Evolutionary conservation across 164 flowering plant species (phyloP), one percentile per base, ranked within the genome.

Genomic region (Dillenia suffruticosa): DNA sequence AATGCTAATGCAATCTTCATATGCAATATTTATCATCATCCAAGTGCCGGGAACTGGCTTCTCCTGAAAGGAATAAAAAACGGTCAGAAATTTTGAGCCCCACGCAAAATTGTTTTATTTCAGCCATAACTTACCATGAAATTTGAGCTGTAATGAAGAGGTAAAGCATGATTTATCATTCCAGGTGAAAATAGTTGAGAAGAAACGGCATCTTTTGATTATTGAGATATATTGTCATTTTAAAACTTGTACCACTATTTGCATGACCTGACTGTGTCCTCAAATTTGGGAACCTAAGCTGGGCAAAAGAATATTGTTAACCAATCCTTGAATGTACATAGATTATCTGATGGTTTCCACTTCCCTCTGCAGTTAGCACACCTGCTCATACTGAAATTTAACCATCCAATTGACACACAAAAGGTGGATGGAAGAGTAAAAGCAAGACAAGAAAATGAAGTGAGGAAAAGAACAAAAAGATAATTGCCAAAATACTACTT

Each of bases 1-100:
- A 57, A 94, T 82, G 82, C 82, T 81, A 54, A 65, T 60, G 60
- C 77, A 83, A 51, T 88, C 89, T 56, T 77, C 22, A 19, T 19
- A 19, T 19, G 22, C 22, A 19, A 61, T 65, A 61, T 26, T 51
- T 26, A 56, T 71, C 66, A 69, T 16, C 51, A 58, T 69, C 75
- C 72, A 44, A 43, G 24, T 43, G 56, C 51, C 19, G 61, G 44
- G 59, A 49, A 68, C 62, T 64, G 9, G 10, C 69, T 53, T 62
- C 77, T 62, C 84, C 79, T 78, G 80, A 68, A 64, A 82, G 52
- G 19, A 14, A 63, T 52, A 50, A 60, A 19, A 68, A 43, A 26
- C 5, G 50, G 12, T 1, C 17, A 43, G 32, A 46, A 56, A 43
- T 43, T 45, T 12, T 40, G 14, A 50, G 43, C 32, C 32, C 32